A percentile compares a stretch with the other conserved stretches of the same genome.
Evolutionary conservation across 2,329 filamentous ascomycete species (phyloP).

Genomic region (Clathrospora elynae): DNA sequence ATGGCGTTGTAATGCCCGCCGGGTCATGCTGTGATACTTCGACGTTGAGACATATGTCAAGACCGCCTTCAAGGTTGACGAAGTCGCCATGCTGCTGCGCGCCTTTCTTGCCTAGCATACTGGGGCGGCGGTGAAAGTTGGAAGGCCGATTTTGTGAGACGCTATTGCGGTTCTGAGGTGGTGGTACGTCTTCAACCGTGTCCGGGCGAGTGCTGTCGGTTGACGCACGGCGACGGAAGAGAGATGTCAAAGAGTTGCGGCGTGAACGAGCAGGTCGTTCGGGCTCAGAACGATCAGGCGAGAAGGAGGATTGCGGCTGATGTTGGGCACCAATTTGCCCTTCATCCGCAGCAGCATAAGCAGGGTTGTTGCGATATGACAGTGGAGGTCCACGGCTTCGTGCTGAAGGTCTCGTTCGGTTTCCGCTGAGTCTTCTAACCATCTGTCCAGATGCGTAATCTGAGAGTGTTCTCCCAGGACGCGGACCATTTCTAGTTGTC

Average conservation of each 20-base stretch:
- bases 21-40: slow-evolving; percentile 87
- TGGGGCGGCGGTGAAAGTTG: slow-evolving; percentile 53
- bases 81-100: slow-evolving; percentile 40
- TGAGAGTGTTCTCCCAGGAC: slow-evolving; percentile 38
- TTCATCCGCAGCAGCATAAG: slow-evolving; percentile 41
- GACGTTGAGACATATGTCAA: slow-evolving; percentile 87
- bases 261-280: slow-evolving; percentile 39
- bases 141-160: slow-evolving; percentile 41
- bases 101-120: slow-evolving; percentile 50
- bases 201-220: slow-evolving; percentile 35
- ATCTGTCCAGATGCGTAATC: slow-evolving; percentile 49
- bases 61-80: slow-evolving; percentile 78
- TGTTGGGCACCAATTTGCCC: slow-evolving; percentile 26
- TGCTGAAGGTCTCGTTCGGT: slow-evolving; percentile 32
- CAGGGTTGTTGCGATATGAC: slow-evolving; percentile 47
- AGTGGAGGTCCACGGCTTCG: slow-evolving; percentile 44
- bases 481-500: slow-evolving; percentile 32
- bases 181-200: slow-evolving; percentile 34
- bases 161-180: slow-evolving; percentile 19
- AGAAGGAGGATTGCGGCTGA: slow-evolving; percentile 44
- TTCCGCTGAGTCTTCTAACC: slow-evolving; percentile 49
- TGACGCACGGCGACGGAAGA: slow-evolving; percentile 44
- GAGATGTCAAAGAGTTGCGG: slow-evolving; percentile 41
- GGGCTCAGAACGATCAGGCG: slow-evolving; percentile 38
- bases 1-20: slow-evolving; percentile 83